Evolutionary conservation across 768 basidiomycete species (phyloP).

Genomic region (Chalciporus piperatus): DNA sequence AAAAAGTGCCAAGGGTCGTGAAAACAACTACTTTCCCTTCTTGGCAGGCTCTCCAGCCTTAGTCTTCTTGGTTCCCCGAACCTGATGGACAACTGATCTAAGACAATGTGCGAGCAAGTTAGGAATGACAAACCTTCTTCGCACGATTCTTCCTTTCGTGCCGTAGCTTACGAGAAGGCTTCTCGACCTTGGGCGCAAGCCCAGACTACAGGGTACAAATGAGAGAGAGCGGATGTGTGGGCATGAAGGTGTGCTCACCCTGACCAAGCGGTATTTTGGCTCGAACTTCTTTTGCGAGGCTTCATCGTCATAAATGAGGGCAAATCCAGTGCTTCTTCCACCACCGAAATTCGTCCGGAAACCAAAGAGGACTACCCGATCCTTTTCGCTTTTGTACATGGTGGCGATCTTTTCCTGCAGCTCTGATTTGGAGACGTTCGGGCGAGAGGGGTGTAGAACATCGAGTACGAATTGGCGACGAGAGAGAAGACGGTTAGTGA

Average conservation of each 20-base stretch:
- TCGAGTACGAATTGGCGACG: slow-evolving; percentile 96
- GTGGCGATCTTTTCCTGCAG: slow-evolving; percentile 88
- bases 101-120: slow-evolving; percentile 4
- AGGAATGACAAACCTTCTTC: slow-evolving; percentile 77
- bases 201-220: slow-evolving; percentile 49
- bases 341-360: slow-evolving; percentile 97
- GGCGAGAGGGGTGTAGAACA: slow-evolving; percentile 90
- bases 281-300: slow-evolving; percentile 95
- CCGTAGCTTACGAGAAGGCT: slow-evolving; percentile 93
- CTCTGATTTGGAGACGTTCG: slow-evolving; percentile 92
- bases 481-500: slow-evolving; percentile 95
- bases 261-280: slow-evolving; percentile 90
- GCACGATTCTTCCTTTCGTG: slow-evolving; percentile 99
- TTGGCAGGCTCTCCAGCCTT: slow-evolving; percentile 91
- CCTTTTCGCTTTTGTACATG: slow-evolving; percentile 91
- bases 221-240: slow-evolving; percentile 1
- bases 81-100: slow-evolving; percentile 42
- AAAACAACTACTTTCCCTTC: slow-evolving; percentile 78
- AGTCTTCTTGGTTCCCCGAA: slow-evolving; percentile 93
- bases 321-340: slow-evolving; percentile 95
- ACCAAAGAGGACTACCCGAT: slow-evolving; percentile 90
- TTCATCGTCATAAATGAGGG: slow-evolving; percentile 96
- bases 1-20: slow-evolving; percentile 13
- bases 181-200: slow-evolving; percentile 73
- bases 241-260: slow-evolving; percentile 54